Conservation (phyloP, 176 grass and related monocot species). For the Carex pumila region DNA sequence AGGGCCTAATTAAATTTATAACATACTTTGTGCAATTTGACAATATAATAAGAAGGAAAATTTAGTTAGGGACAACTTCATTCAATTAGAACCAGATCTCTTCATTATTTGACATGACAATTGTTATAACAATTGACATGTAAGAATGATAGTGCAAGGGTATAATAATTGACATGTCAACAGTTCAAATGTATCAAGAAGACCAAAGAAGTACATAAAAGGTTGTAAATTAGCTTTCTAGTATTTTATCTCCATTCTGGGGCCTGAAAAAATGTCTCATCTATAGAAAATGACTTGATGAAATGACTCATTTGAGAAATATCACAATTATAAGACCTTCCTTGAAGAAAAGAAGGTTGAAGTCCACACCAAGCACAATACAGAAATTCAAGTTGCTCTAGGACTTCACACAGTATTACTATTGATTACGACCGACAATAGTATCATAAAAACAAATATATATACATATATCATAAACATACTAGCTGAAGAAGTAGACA, state of each 20-base stretch:
- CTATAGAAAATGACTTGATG: neutral
- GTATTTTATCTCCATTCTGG: neutral
- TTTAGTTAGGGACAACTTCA: neutral
- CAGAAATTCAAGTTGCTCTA: neutral
- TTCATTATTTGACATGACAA: neutral
- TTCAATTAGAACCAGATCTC: neutral
- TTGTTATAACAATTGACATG: neutral
- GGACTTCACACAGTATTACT: neutral
- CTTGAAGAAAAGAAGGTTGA: neutral
- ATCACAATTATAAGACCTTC: neutral
- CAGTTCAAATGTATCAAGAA: neutral
- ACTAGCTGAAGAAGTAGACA: conserved; percentile 48
- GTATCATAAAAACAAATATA: neutral
- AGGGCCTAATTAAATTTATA: neutral
- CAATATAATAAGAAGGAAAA: neutral
- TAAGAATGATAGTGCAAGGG: neutral
- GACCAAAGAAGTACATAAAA: neutral
- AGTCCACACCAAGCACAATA: neutral
- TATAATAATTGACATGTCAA: neutral
- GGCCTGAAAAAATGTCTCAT: neutral
- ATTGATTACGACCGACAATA: neutral
- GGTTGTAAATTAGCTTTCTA: neutral
- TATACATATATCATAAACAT: conserved; percentile 21
- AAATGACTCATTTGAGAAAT: neutral
- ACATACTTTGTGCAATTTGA: neutral